Evolutionary conservation across 2,329 filamentous ascomycete species (phyloP).

Genomic region (Fusarium torreyae): DNA sequence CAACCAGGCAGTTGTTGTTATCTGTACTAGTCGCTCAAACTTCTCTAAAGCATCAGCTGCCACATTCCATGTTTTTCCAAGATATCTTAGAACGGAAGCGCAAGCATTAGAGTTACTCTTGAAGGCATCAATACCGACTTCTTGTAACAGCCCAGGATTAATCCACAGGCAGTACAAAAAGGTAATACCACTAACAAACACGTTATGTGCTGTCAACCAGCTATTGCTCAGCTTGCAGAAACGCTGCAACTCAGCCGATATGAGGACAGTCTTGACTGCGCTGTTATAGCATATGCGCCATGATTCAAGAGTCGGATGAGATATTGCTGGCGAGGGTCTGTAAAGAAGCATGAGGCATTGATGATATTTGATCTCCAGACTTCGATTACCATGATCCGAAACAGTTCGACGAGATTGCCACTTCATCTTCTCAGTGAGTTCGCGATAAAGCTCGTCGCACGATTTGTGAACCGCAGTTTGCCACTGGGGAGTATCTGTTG

Average conservation of each 20-base stretch:
- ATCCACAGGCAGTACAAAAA: constrained; percentile 51
- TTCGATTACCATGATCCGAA: constrained; percentile 37
- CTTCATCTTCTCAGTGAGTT: constrained; percentile 16
- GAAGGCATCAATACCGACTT: constrained; percentile 11
- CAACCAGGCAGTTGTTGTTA: constrained; percentile 20
- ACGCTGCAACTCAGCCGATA: constrained; percentile 49
- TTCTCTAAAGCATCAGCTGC: constrained; percentile 58
- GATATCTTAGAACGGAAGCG: constrained; percentile 37
- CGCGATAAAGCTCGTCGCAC: constrained; percentile 30
- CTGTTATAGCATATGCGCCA: constrained; percentile 49
- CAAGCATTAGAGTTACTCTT: constrained; percentile 36
- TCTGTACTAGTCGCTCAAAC: constrained; percentile 40
- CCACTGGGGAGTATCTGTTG: constrained; percentile 41
- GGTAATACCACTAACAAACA: constrained; percentile 52
- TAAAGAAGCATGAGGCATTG: constrained; percentile 53
- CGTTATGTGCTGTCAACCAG: constrained; percentile 51
- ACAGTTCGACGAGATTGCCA: constrained; percentile 22
- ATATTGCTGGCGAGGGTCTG: constrained; percentile 50
- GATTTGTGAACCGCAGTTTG: constrained; percentile 36
- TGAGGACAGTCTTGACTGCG: constrained; percentile 49
- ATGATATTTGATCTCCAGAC: constrained; percentile 52
- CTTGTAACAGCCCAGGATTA: constrained; percentile 17
- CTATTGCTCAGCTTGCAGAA: constrained; percentile 51
- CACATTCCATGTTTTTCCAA: constrained; percentile 47
- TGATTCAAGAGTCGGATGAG: constrained; percentile 42